phyloP scores from a whole-genome alignment of 1,139 yeast genomes.

The Magnusiomyces suaveolens region DNA sequence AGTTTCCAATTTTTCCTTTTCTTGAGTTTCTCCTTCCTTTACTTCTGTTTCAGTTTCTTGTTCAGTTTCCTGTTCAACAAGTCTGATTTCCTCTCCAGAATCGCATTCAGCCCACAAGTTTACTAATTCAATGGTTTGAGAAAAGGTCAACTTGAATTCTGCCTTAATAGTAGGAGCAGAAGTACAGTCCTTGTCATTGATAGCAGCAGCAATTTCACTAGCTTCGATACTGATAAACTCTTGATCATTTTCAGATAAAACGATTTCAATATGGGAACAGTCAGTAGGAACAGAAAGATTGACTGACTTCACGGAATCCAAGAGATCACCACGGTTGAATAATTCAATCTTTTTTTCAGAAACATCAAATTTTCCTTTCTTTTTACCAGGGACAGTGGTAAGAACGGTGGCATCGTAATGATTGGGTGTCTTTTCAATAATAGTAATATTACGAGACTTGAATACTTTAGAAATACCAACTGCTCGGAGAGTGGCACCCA shows the following conservation, averaged over 20 bases:
- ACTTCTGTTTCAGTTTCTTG: not conserved
- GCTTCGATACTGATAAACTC: slow-evolving; percentile 35
- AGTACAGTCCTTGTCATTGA: slow-evolving; percentile 20
- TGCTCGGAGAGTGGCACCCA: slow-evolving; percentile 81
- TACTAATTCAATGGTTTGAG: slow-evolving; percentile 25
- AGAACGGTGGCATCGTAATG: slow-evolving; percentile 26
- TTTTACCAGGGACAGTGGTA: not conserved
- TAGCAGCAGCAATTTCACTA: slow-evolving; percentile 19
- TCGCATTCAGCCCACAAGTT: slow-evolving; percentile 17
- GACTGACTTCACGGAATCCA: slow-evolving; percentile 19
- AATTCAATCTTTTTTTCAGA: slow-evolving; percentile 14
- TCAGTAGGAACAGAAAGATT: slow-evolving; percentile 15
- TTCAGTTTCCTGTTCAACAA: not conserved
- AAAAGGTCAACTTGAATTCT: slow-evolving; percentile 17
- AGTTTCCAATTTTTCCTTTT: slow-evolving; percentile 2
- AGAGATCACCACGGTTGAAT: slow-evolving; percentile 28
- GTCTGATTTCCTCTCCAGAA: slow-evolving; percentile 8
- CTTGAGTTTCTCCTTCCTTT: not conserved
- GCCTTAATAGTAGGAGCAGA: slow-evolving; percentile 12
- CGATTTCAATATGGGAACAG: slow-evolving; percentile 30
- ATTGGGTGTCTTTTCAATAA: slow-evolving; percentile 46
- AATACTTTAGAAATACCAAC: slow-evolving; percentile 53
- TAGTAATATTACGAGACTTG: slow-evolving; percentile 50
- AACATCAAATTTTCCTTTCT: slow-evolving; percentile 9
- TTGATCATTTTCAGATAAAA: slow-evolving; percentile 47